A percentile compares a stretch with the other conserved stretches of the same genome.
Conservation (phyloP, 2,329 filamentous ascomycete genomes). For the Aspergillus neotritici region DNA sequence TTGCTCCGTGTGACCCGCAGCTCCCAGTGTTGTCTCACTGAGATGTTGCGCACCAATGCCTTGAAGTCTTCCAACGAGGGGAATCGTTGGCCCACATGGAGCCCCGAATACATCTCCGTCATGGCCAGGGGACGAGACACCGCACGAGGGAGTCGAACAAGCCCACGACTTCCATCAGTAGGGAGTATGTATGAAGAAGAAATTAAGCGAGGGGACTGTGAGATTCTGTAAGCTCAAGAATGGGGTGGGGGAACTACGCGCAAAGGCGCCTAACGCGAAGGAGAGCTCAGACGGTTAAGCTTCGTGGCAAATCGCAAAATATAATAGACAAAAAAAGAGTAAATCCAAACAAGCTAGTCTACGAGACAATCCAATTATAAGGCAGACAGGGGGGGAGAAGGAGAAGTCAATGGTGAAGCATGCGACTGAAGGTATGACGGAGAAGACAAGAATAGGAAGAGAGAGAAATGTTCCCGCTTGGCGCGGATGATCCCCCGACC, state of each 20-base stretch:
- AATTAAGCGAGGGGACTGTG: too few relatives aligned
- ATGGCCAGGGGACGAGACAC: slow-evolving; percentile 18
- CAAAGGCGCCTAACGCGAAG: too few relatives aligned
- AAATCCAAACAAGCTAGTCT: too few relatives aligned
- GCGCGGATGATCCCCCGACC: slow-evolving; percentile 14
- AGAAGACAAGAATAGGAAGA: not conserved
- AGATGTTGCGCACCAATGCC: slow-evolving; percentile 34
- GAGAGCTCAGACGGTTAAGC: too few relatives aligned
- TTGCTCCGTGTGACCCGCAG: slow-evolving; percentile 37
- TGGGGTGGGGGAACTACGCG: too few relatives aligned
- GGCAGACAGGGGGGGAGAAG: too few relatives aligned
- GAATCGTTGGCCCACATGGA: slow-evolving; percentile 36
- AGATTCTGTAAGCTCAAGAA: too few relatives aligned
- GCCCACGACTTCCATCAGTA: slow-evolving; percentile 24
- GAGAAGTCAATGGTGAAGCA: too few relatives aligned
- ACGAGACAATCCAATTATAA: too few relatives aligned
- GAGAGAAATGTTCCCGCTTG: slow-evolving; percentile 9
- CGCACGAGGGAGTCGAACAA: slow-evolving; percentile 12
- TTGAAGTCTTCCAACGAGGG: slow-evolving; percentile 37
- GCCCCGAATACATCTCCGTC: slow-evolving; percentile 37
- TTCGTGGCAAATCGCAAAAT: too few relatives aligned
- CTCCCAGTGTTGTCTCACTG: slow-evolving; percentile 39
- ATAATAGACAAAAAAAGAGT: too few relatives aligned
- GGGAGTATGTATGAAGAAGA: too few relatives aligned
- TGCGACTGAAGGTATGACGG: slow-evolving; percentile 1